Conservation (phyloP, 768 basidiomycete genomes). For the Kwoniella sp. region DNA sequence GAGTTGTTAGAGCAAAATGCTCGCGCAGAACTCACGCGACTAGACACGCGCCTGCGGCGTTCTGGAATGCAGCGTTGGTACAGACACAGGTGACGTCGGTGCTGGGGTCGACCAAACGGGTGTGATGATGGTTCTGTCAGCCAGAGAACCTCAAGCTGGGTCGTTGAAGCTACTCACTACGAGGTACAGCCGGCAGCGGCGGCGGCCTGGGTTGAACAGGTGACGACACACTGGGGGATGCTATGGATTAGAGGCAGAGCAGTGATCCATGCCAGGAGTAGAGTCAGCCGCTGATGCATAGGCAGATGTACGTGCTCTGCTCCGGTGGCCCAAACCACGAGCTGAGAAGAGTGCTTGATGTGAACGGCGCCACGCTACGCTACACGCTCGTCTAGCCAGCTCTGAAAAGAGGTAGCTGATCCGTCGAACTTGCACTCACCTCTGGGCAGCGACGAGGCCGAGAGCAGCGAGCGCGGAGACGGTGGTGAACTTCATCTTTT, state of each 20-base stretch:
- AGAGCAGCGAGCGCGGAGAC: constrained; percentile 28
- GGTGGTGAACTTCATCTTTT: constrained; percentile 42
- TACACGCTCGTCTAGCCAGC: too few species aligned
- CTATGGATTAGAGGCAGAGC: constrained; percentile 11
- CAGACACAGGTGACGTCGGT: constrained; percentile 50
- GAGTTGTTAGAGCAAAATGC: neutral
- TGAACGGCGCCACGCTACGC: too few species aligned
- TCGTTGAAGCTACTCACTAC: constrained; percentile 32
- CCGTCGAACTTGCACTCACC: constrained; percentile 19
- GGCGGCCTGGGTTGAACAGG: constrained; percentile 44
- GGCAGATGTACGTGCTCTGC: neutral
- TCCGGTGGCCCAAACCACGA: too few species aligned
- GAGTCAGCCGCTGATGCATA: too few species aligned
- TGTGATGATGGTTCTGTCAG: neutral
- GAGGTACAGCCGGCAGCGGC: constrained; percentile 42
- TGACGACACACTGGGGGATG: constrained; percentile 45
- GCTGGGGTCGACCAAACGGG: constrained; percentile 8
- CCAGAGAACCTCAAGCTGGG: too few species aligned
- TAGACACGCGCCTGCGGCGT: constrained; percentile 37
- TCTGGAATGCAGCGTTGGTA: constrained; percentile 45
- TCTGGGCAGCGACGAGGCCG: constrained; percentile 34
- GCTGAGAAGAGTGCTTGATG: too few species aligned
- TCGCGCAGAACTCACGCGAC: constrained; percentile 38
- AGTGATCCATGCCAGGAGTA: neutral
- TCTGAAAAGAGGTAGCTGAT: too few species aligned